Evolutionary conservation across 2,329 filamentous ascomycete genomes (phyloP).

Genomic region (Sarocladium kiliense): DNA sequence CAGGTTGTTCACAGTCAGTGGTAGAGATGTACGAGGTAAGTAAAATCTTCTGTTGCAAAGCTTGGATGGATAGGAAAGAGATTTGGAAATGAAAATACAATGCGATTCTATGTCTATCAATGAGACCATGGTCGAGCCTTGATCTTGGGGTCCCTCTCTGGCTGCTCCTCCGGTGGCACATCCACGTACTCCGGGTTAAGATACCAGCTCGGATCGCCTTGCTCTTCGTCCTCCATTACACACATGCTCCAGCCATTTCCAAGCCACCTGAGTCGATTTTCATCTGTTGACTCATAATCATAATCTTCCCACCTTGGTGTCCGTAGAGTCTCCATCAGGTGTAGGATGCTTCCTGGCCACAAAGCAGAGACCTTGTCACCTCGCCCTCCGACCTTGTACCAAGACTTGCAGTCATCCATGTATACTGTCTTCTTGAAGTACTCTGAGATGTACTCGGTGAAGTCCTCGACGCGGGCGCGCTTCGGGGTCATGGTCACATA

Average conservation of each 20-base stretch:
- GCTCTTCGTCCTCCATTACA: background rate
- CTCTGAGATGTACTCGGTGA: conserved; percentile 38
- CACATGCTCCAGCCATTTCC: conserved; percentile 9
- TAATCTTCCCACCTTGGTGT: conserved; percentile 42
- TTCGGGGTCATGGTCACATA: conserved; percentile 17
- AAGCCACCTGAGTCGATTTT: conserved; percentile 6
- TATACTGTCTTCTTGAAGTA: conserved; percentile 46
- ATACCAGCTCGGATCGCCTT: conserved; percentile 5
- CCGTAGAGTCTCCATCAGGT: conserved; percentile 35
- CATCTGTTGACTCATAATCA: conserved; percentile 11
- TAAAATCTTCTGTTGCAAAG: too few relatives aligned
- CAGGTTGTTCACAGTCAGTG: too few relatives aligned
- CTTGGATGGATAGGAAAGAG: too few relatives aligned
- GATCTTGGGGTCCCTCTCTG: background rate
- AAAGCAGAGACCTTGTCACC: conserved; percentile 34
- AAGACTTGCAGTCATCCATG: conserved; percentile 43
- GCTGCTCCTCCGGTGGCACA: background rate
- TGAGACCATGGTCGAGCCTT: conserved; percentile 1
- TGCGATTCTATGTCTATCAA: background rate
- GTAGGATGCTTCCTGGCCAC: conserved; percentile 40
- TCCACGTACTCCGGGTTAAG: conserved; percentile 3
- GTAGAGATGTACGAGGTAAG: too few relatives aligned
- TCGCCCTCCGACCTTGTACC: conserved; percentile 45
- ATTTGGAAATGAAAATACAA: background rate
- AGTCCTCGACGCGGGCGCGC: conserved; percentile 33